A percentile compares a stretch with the other conserved stretches of the same genome.
Conservation (phyloP, 441 rosid genomes). For the Populus hybrid region DNA sequence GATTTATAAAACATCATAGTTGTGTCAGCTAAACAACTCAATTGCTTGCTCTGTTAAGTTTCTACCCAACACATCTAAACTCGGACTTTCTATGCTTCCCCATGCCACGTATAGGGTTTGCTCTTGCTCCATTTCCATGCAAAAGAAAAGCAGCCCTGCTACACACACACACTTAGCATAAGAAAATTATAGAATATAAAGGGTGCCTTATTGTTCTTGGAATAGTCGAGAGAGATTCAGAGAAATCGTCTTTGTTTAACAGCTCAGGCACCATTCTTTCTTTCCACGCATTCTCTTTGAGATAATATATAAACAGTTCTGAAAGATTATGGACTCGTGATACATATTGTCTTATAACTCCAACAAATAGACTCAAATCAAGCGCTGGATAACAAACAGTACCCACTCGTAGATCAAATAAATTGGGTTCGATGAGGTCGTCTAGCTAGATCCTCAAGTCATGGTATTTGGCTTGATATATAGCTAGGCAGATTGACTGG, state of each 20-base stretch:
- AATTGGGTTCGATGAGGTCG: no score
- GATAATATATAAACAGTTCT: not conserved
- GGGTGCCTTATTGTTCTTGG: conserved; percentile 2
- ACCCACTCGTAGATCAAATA: not conserved
- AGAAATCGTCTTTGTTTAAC: not conserved
- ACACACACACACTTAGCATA: not conserved
- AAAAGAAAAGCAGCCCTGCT: conserved; percentile 5
- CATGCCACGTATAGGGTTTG: conserved; percentile 36
- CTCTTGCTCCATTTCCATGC: conserved; percentile 29
- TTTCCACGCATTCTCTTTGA: not conserved
- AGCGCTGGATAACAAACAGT: not conserved
- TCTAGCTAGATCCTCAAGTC: not conserved
- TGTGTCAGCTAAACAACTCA: conserved; percentile 55
- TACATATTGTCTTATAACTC: not conserved
- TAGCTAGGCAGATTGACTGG: not conserved
- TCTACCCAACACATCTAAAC: conserved; percentile 71
- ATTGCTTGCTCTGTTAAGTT: conserved; percentile 53
- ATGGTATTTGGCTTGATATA: not conserved
- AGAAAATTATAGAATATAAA: not conserved
- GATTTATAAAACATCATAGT: conserved; percentile 20
- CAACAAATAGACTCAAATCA: not conserved
- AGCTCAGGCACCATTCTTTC: not conserved
- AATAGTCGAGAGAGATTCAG: not conserved
- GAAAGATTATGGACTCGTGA: not conserved
- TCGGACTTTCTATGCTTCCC: conserved; percentile 47